A percentile compares a stretch with the other conserved stretches of the same genome.
These are phyloP conservation scores for Pulveroboletus sp. DNA, from an alignment of 768 basidiomycete genomes.

Conservation along the genomic window DNA sequence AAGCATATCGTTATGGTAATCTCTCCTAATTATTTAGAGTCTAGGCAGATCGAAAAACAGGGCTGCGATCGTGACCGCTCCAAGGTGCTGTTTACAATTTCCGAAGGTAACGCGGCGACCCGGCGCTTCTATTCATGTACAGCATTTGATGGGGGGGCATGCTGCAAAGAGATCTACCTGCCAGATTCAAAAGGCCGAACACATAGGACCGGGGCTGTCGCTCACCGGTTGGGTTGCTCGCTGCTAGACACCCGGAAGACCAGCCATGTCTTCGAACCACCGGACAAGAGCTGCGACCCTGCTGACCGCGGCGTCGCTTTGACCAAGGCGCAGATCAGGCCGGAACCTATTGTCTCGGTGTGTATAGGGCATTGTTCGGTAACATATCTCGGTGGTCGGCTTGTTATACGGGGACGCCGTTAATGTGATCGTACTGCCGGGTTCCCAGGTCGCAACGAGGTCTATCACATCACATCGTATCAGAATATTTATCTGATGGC, in stretches of 20 bases:
- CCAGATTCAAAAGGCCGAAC: slow-evolving; percentile 3
- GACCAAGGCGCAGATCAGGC: slow-evolving; percentile 70
- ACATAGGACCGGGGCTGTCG: slow-evolving; percentile 8
- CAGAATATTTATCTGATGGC: slow-evolving; percentile 13
- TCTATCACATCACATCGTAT: slow-evolving; percentile 37
- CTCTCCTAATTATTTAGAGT: slow-evolving; percentile 5
- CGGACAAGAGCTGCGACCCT: slow-evolving; percentile 61
- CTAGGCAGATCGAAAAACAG: slow-evolving; percentile 20
- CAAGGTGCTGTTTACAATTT: slow-evolving; percentile 19
- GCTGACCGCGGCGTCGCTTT: slow-evolving; percentile 65
- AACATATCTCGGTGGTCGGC: slow-evolving; percentile 67
- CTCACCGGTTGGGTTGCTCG: slow-evolving; percentile 12
- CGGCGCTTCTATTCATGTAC: slow-evolving; percentile 25
- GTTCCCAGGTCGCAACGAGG: slow-evolving; percentile 48
- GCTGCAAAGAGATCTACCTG: slow-evolving; percentile 10
- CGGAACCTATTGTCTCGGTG: slow-evolving; percentile 58
- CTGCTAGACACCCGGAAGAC: slow-evolving; percentile 35
- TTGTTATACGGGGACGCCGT: slow-evolving; percentile 69
- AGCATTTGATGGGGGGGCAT: slow-evolving; percentile 14
- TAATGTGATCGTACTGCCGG: slow-evolving; percentile 44
- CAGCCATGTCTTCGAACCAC: slow-evolving; percentile 78
- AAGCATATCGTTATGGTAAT: slow-evolving; percentile 16
- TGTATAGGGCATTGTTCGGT: slow-evolving; percentile 69
- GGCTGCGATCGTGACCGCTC: slow-evolving; percentile 18
- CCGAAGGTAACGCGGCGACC: slow-evolving; percentile 24